phyloP scores from a whole-genome alignment of 768 basidiomycete species.

The Boletus sp. region DNA sequence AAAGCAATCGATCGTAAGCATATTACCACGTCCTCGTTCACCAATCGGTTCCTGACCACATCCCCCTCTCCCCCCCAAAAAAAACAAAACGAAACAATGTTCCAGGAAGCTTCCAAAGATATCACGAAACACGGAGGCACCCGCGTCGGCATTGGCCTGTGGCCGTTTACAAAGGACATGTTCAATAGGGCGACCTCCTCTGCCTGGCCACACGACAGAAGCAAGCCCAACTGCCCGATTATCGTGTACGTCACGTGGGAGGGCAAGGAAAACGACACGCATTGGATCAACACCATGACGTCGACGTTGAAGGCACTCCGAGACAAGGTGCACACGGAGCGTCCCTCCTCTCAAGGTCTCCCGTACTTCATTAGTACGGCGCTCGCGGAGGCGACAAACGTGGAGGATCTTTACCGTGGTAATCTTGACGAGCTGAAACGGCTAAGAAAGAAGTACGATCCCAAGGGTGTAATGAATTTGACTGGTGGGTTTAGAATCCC shows the following conservation, averaged over 20 bases:
- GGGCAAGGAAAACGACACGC: conserved; percentile 1
- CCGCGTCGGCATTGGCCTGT: conserved; percentile 4
- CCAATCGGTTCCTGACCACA: background rate
- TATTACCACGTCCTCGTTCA: too few species aligned
- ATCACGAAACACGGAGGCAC: background rate
- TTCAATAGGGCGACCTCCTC: conserved; percentile 5
- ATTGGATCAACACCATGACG: conserved; percentile 8
- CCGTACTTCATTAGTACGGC: conserved; percentile 11
- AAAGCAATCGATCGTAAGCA: background rate
- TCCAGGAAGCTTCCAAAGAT: conserved; percentile 1
- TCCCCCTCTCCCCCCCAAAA: too few species aligned
- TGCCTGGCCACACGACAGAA: conserved; percentile 15
- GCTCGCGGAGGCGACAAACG: background rate
- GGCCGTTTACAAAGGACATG: conserved; percentile 16
- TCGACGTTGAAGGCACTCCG: background rate
- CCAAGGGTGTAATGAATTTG: conserved; percentile 9
- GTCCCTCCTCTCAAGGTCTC: background rate
- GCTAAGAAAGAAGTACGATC: conserved; percentile 9
- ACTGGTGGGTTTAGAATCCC: conserved; percentile 19
- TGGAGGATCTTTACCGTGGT: conserved; percentile 3
- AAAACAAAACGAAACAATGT: background rate
- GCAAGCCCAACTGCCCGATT: conserved; percentile 12
- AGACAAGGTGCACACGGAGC: background rate
- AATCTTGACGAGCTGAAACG: background rate
- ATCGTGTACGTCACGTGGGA: conserved; percentile 15